Percentiles rank a stretch among this genome's conserved stretches.
Evolutionary conservation across 805 yeast genomes (phyloP).

Genomic region (Nakazawaea ishiwadae): DNA sequence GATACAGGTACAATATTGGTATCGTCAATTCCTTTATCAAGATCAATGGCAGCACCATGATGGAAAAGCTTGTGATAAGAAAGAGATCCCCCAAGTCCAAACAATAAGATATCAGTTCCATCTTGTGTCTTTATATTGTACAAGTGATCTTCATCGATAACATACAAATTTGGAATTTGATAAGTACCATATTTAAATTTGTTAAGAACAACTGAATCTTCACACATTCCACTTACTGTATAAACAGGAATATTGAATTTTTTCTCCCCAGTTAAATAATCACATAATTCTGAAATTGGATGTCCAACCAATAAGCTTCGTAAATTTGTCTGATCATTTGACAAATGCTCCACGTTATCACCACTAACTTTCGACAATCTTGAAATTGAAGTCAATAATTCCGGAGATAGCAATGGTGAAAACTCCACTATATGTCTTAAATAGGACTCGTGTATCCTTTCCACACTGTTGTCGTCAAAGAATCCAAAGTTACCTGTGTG

Average conservation of each 20-base stretch:
- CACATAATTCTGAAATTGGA: slow-evolving; percentile 47
- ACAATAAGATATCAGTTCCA: slow-evolving; percentile 46
- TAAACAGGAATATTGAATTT: slow-evolving; percentile 58
- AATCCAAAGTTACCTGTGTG: slow-evolving; percentile 84
- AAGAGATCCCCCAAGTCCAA: slow-evolving; percentile 72
- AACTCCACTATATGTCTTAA: slow-evolving; percentile 64
- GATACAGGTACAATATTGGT: slow-evolving; percentile 43
- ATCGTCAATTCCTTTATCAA: slow-evolving; percentile 25
- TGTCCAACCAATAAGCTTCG: slow-evolving; percentile 30
- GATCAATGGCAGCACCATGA: slow-evolving; percentile 45
- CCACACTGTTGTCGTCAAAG: slow-evolving; percentile 54
- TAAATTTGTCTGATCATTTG: slow-evolving; percentile 31
- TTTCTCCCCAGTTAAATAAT: slow-evolving; percentile 39
- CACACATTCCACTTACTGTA: slow-evolving; percentile 73
- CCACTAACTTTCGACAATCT: slow-evolving; percentile 43
- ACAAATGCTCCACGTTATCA: slow-evolving; percentile 32
- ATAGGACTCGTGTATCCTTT: slow-evolving; percentile 50
- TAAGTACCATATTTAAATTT: slow-evolving; percentile 54
- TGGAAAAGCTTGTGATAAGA: slow-evolving; percentile 66
- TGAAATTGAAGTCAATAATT: slow-evolving; percentile 45
- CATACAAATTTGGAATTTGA: slow-evolving; percentile 48
- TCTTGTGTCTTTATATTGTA: slow-evolving; percentile 35
- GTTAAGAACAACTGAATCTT: slow-evolving; percentile 64
- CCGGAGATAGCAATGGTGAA: slow-evolving; percentile 50
- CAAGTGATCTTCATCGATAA: slow-evolving; percentile 56